Conservation (phyloP, 1,139 yeast genomes). For the Hyphopichia burtonii region DNA sequence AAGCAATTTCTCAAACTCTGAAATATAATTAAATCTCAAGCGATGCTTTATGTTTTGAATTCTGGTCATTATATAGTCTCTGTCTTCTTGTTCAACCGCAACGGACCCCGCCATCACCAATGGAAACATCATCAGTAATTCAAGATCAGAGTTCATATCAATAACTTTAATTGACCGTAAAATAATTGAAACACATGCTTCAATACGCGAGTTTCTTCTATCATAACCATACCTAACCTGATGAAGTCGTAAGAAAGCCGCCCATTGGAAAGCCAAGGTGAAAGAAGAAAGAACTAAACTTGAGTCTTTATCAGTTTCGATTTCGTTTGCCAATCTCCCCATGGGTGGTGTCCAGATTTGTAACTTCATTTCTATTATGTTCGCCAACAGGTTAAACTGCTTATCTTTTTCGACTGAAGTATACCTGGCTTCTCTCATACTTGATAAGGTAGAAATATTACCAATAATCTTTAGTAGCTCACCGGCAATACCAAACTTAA, state of each 20-base stretch:
- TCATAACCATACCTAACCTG: constrained; percentile 19
- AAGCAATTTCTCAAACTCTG: constrained; percentile 16
- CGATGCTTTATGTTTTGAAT: constrained; percentile 12
- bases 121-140: constrained; percentile 21
- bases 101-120: constrained; percentile 22
- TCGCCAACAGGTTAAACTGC: constrained; percentile 16
- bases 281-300: constrained; percentile 12
- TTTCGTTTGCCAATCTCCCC: constrained; percentile 8
- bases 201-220: constrained; percentile 14
- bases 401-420: constrained; percentile 12
- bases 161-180: constrained; percentile 15
- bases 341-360: constrained; percentile 19
- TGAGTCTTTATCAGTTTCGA: constrained; percentile 6
- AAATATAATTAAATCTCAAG: constrained; percentile 16
- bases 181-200: constrained; percentile 16
- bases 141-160: constrained; percentile 12
- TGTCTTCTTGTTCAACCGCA: constrained; percentile 12
- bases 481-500: constrained; percentile 21
- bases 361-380: constrained; percentile 17
- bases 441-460: constrained; percentile 19
- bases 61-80: constrained; percentile 14
- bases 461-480: constrained; percentile 21
- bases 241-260: constrained; percentile 19
- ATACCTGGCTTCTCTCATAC: constrained; percentile 13
- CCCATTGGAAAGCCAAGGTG: constrained; percentile 20